Conservation (phyloP, 805 yeast species). For the Tetrapisispora arboricola region DNA sequence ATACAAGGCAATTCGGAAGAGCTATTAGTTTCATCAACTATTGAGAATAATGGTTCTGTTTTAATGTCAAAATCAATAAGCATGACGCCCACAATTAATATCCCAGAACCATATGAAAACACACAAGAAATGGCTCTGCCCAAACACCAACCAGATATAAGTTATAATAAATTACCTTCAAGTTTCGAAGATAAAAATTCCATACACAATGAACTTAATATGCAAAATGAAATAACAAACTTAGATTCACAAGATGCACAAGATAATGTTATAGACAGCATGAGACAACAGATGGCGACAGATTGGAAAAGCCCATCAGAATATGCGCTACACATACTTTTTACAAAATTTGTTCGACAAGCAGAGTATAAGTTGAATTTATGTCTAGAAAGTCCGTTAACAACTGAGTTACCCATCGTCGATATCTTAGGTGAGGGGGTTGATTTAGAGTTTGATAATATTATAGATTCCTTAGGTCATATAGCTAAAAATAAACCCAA, state of each 20-base stretch:
- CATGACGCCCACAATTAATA: slow-evolving; percentile 11
- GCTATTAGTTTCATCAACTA: not conserved
- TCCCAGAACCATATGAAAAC: slow-evolving; percentile 12
- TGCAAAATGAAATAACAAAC: not conserved
- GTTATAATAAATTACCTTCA: not conserved
- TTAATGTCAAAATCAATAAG: slow-evolving; percentile 1
- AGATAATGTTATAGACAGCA: slow-evolving; percentile 19
- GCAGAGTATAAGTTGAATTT: slow-evolving; percentile 79
- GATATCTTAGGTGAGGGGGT: slow-evolving; percentile 75
- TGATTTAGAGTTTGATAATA: slow-evolving; percentile 78
- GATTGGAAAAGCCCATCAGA: slow-evolving; percentile 71
- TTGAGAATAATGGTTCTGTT: not conserved
- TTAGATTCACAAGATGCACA: slow-evolving; percentile 13
- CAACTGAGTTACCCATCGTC: slow-evolving; percentile 64
- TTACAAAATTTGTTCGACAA: slow-evolving; percentile 89
- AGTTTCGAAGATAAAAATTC: not conserved
- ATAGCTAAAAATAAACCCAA: slow-evolving; percentile 85
- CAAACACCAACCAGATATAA: not conserved
- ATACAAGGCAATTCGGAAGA: not conserved
- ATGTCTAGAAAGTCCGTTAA: slow-evolving; percentile 55
- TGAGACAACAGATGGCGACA: slow-evolving; percentile 35
- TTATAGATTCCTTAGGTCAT: slow-evolving; percentile 77
- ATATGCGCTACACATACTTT: slow-evolving; percentile 86
- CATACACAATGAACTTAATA: no score
- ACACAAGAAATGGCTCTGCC: slow-evolving; percentile 2